Base-by-base conservation (phyloP, 768 basidiomycete species). In the Tylopilus balloui region DNA sequence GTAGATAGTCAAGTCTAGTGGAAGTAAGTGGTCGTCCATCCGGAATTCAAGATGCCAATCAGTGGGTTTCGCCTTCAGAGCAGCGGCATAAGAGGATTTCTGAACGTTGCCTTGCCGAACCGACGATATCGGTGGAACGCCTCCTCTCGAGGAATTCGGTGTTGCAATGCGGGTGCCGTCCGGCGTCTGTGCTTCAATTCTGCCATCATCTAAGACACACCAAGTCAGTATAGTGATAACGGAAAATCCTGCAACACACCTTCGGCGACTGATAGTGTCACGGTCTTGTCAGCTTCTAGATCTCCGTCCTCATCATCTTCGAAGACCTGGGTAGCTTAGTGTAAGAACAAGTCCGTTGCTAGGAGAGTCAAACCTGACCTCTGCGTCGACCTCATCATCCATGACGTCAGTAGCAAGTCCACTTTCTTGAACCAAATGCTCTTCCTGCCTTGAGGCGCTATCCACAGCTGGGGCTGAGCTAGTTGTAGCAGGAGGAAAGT, bases 11-110 rank as follows among this genome's bases (percentile, higher is more conserved):
- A 94, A 75, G 64, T 94, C 89, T 50, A 94, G 69, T 0, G 88
- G 86, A 15, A 98, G 71, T 19, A 80, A 69, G 39, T 90, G 84
- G 52, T 92, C 93, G 61, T 91, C 91, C 82, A 97, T 88, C 9
- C 80, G 87, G 69, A 99, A 98, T 68, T 96, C 88, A 44, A 98
- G 81, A 65, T 99, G 94, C 92, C 92, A 99, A 61, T 98, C 95
- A 14, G 80, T 82, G 4, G 95, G 93, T 62, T 92, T 92, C 0
- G 92, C 74, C 70, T 92, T 96, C 49, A 97, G 76, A 12, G 94
- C 94, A 4, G 92, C 86, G 25, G 96, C 96, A 66, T 99, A 99
- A 2, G 96, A 97, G 0, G 78, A 73, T 55, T 78, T 73, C 37
- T 62, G 59, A 17, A 61, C 53, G 31, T 71, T 65, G 12, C 69